phyloP scores from a whole-genome alignment of 352 stramenopile genomes.

The Pythium sukuiense region DNA sequence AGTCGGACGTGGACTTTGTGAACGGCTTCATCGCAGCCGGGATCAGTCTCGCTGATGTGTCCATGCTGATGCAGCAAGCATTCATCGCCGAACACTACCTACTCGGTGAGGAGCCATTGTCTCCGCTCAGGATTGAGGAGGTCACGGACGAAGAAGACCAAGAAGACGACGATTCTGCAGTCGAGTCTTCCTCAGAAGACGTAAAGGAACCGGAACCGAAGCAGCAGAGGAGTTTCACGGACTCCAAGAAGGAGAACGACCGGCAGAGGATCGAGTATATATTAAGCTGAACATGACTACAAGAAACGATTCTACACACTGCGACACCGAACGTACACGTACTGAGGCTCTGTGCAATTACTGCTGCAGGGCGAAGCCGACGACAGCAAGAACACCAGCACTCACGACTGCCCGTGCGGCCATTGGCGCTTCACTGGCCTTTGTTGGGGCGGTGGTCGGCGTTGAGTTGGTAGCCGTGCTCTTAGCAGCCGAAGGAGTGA shows the following conservation, averaged over 20 bases:
- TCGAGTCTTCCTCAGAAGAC: too few species aligned
- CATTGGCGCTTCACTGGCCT: slow-evolving; percentile 3
- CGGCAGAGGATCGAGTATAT: slow-evolving; percentile 17
- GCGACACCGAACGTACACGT: background rate
- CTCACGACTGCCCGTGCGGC: slow-evolving; percentile 19
- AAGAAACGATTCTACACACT: background rate
- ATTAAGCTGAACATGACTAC: slow-evolving; percentile 13
- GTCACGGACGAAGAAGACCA: slow-evolving; percentile 16
- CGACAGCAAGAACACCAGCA: slow-evolving; percentile 14
- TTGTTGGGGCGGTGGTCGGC: background rate
- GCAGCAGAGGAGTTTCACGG: too few species aligned
- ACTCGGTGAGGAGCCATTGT: slow-evolving; percentile 29
- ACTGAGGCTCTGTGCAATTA: background rate
- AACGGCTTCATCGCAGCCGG: slow-evolving; percentile 40
- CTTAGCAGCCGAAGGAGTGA: slow-evolving; percentile 17
- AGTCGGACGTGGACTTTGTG: slow-evolving; percentile 61
- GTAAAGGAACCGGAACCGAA: too few species aligned
- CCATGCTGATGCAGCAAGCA: slow-evolving; percentile 49
- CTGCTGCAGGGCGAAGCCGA: slow-evolving; percentile 11
- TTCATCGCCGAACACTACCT: slow-evolving; percentile 44
- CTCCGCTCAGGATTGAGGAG: background rate
- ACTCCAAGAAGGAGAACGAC: background rate
- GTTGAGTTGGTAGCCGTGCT: slow-evolving; percentile 4
- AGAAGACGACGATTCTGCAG: too few species aligned
- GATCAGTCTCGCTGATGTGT: slow-evolving; percentile 40